Evolutionary conservation across 352 stramenopile genomes (phyloP), one percentile per base, ranked within the genome.

Genomic region (Thalassiosira oceanica): DNA sequence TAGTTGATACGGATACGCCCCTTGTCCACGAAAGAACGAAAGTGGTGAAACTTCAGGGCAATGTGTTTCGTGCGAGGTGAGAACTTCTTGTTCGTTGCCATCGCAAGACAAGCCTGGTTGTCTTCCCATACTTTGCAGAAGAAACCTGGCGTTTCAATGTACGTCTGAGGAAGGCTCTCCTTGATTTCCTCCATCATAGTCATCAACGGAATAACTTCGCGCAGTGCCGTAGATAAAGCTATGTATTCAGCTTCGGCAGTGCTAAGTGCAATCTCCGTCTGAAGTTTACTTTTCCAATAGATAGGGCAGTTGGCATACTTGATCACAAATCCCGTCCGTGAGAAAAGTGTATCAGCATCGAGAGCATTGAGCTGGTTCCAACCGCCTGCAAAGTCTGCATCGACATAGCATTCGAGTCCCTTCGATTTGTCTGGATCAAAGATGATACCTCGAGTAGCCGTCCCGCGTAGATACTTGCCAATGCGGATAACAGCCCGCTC

Each of bases 221-320:
- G 5, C 15, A 79, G 39, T 15, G 57, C 37, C 8, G 18, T 4
- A 5, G 33, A 66, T 15, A 70, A 21, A 8, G 58, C 53, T 27
- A 76, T 75, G 37, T 78, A 79, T 24, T 84, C 70, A 23, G 52
- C 35, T 39, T 80, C 64, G 2, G 65, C 51, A n/a, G 63, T 74
- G 37, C 49, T 73, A 0, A 80, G 29, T 13, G 71, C 63, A 23
- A 77, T 69, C 20, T 77, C 71, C 7, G 44, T 69, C 28, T 80
- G 64, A 4, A 74, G 31, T 18, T 73, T 68, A n/a, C 48, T 72
- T 10, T 15, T 11, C 64, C 64, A 77, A 39, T 39, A 33, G 13
- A 80, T 74, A 3, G 64, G 64, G 46, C 71, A 80, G 15, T 48
- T 48, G 11, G 57, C 57, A 53, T 69, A 77, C 44, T 42, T 65